phyloP scores from a whole-genome alignment of 371 early-diverging fungal genomes.

The Rhizomucor miehei region DNA sequence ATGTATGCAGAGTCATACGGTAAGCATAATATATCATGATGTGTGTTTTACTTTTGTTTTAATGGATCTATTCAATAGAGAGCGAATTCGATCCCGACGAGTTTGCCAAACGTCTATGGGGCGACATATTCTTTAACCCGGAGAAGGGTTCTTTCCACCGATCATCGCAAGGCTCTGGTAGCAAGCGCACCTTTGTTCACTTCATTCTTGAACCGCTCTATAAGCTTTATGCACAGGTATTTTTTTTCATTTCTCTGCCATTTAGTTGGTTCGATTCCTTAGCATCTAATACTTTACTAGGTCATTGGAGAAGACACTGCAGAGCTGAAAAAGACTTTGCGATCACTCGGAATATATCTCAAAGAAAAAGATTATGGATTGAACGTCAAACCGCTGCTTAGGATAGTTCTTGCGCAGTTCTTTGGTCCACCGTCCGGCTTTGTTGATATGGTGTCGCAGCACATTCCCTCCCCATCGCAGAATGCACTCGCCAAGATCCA shows the following conservation, averaged over 20 bases:
- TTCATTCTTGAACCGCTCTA: slow-evolving; percentile 96
- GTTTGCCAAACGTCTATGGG: slow-evolving; percentile 95
- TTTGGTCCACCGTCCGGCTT: slow-evolving; percentile 89
- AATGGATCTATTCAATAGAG: slow-evolving; percentile 10
- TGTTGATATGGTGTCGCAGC: slow-evolving; percentile 83
- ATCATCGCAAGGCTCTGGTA: slow-evolving; percentile 52
- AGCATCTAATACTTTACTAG: slow-evolving; percentile 9
- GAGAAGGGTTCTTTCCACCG: slow-evolving; percentile 80
- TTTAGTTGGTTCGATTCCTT: background rate
- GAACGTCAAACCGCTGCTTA: slow-evolving; percentile 82
- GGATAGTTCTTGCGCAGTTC: slow-evolving; percentile 81
- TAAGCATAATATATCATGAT: slow-evolving; percentile 17
- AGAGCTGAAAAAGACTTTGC: slow-evolving; percentile 69
- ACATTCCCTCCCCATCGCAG: slow-evolving; percentile 81
- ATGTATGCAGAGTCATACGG: slow-evolving; percentile 80
- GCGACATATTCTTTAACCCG: slow-evolving; percentile 90
- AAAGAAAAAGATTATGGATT: slow-evolving; percentile 74
- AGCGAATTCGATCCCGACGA: slow-evolving; percentile 71
- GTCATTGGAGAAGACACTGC: slow-evolving; percentile 68
- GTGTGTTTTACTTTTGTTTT: background rate
- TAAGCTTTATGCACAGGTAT: slow-evolving; percentile 87
- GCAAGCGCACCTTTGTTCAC: slow-evolving; percentile 90
- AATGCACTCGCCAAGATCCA: slow-evolving; percentile 69
- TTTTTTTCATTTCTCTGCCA: background rate
- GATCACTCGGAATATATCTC: slow-evolving; percentile 77